These are phyloP conservation scores for Thozetella sp. DNA, from an alignment of 495 filamentous ascomycete species.

Conservation along the genomic window DNA sequence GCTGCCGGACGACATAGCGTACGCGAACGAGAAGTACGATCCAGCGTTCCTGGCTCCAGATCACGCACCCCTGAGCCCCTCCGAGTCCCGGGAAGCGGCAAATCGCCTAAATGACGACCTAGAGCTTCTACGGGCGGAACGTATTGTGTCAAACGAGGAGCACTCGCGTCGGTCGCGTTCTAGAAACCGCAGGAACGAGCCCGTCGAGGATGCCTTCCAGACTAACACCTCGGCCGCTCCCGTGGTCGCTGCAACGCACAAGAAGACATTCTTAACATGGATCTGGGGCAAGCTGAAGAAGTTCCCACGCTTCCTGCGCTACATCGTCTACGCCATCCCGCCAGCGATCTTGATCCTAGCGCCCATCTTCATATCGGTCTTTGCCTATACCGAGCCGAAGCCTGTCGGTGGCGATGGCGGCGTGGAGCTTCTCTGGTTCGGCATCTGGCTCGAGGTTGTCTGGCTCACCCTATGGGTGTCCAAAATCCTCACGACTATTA, in stretches of 20 bases:
- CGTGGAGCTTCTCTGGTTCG: constrained; percentile 84
- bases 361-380: constrained; percentile 75
- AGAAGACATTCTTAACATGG: constrained; percentile 62
- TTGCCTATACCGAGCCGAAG: constrained; percentile 32
- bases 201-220: constrained; percentile 82
- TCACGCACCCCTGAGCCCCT: constrained; percentile 10
- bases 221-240: constrained; percentile 56
- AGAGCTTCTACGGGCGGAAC: constrained; percentile 80
- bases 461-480: constrained; percentile 92
- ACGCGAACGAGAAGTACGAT: constrained; percentile 16
- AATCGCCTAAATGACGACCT: constrained; percentile 82
- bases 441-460: constrained; percentile 91
- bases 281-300: constrained; percentile 58
- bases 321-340: constrained; percentile 85
- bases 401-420: constrained; percentile 69
- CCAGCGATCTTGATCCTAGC: constrained; percentile 73
- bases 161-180: constrained; percentile 36
- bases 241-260: constrained; percentile 61
- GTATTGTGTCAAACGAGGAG: constrained; percentile 61
- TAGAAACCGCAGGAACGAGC: constrained; percentile 36
- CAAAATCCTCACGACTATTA: constrained; percentile 71
- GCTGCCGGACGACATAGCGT: constrained; percentile 17
- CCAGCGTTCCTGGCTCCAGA: constrained; percentile 17
- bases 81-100: constrained; percentile 58
- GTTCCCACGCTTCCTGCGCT: constrained; percentile 79